These are phyloP conservation scores for Tilletiopsis washingtonensis DNA, from an alignment of 1,284 basidiomycete genomes.

Conservation along the genomic window DNA sequence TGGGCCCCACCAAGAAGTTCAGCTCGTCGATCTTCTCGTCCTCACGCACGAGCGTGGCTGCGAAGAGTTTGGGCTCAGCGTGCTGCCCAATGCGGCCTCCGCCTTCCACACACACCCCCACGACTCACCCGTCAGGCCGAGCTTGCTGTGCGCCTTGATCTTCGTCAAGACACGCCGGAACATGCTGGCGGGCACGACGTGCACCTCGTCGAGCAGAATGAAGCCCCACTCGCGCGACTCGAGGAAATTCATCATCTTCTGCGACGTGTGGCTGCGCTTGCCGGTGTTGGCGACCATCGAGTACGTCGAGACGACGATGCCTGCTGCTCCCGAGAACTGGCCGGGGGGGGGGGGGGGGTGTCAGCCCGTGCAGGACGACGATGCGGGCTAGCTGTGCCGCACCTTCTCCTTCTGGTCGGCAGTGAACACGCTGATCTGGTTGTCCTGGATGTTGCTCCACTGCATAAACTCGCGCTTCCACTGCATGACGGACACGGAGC, in stretches of 20 bases:
- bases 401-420: slow-evolving; percentile 45
- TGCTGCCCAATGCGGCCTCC: not conserved
- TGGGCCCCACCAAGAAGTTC: slow-evolving; percentile 98
- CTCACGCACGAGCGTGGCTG: slow-evolving; percentile 88
- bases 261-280: slow-evolving; percentile 46
- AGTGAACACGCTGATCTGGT: slow-evolving; percentile 45
- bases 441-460: slow-evolving; percentile 47
- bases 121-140: slow-evolving; percentile 44
- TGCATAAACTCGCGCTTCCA: slow-evolving; percentile 46
- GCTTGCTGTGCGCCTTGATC: slow-evolving; percentile 47
- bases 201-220: slow-evolving; percentile 46
- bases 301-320: slow-evolving; percentile 47
- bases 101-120: too few species aligned
- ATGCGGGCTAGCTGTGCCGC: not conserved
- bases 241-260: slow-evolving; percentile 48
- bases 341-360: not conserved
- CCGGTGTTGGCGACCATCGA: slow-evolving; percentile 48
- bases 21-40: slow-evolving; percentile 98
- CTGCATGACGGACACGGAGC: slow-evolving; percentile 46
- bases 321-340: slow-evolving; percentile 40
- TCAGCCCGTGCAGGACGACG: not conserved
- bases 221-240: slow-evolving; percentile 47
- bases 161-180: slow-evolving; percentile 46
- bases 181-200: slow-evolving; percentile 47
- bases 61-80: too few species aligned